A percentile compares a stretch with the other conserved stretches of the same genome.
phyloP scores from a whole-genome alignment of 148 eudicot genomes.

The Pouteria glomerata region DNA sequence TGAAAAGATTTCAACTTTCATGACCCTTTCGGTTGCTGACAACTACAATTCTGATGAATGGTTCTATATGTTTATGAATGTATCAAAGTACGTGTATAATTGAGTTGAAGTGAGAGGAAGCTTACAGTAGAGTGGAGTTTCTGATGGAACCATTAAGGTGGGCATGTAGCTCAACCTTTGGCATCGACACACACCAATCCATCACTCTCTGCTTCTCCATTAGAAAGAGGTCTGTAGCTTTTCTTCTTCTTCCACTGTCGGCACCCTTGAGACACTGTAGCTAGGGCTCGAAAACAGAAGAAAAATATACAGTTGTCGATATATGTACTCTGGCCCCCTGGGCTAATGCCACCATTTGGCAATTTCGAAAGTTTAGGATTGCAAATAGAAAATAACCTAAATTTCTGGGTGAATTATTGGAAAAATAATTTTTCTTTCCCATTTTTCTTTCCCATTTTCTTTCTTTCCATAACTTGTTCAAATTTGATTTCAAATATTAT shows the following conservation, averaged over 20 bases:
- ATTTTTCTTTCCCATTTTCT: too few species aligned
- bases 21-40: not conserved
- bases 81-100: not conserved
- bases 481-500: too few species aligned
- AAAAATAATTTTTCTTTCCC: too few species aligned
- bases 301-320: not conserved
- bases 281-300: not conserved
- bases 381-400: not conserved
- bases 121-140: slow-evolving; percentile 75
- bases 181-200: slow-evolving; percentile 64
- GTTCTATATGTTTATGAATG: not conserved
- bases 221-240: not conserved
- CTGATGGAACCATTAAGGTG: slow-evolving; percentile 93
- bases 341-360: not conserved
- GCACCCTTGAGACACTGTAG: not conserved
- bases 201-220: slow-evolving; percentile 25
- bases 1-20: not conserved
- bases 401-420: too few species aligned
- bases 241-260: not conserved
- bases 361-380: not conserved
- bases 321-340: not conserved
- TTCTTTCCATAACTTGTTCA: too few species aligned
- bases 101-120: not conserved
- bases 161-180: slow-evolving; percentile 92
- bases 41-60: not conserved